Base-by-base conservation (phyloP, 2,329 filamentous ascomycete genomes). In the Neonectria neomacrospora region DNA sequence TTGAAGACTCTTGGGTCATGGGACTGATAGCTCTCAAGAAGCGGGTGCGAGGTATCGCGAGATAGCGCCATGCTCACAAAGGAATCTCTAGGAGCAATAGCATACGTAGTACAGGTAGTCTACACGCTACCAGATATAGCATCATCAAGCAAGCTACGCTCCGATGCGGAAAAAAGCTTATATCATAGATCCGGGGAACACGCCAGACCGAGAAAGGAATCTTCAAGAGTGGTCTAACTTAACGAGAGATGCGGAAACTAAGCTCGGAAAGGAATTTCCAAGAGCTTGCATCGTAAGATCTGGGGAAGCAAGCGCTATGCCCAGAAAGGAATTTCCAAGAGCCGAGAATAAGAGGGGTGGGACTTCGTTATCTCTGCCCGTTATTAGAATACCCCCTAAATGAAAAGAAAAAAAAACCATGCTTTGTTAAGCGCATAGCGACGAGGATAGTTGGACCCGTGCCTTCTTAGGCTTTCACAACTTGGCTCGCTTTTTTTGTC, bases 231-330 rank as follows among this genome's bases (percentile, higher is more conserved):
- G 32, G 12, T n/a, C n/a, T n/a, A n/a, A n/a, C 5, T 6, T 16
- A 34, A 14, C 12, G 32, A 14, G 12, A 34, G 12, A 34, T 34
- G 16, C 12, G 30, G 32, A 6, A 5, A 34, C 32, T 34, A 34
- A 34, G 16, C 32, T 34, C 44, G 12, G 22, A 47, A 28, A 28
- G 44, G 44, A 47, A 47, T 47, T 47, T 47, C n/a, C 44, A 47
- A 47, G 23, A 47, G 44, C 44, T 28, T 28, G 44, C 2, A n/a
- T 26, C 16, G 23, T 23, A n/a, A 47, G 44, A 47, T 30, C 44
- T n/a, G 44, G 44, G 44, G 44, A 7, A 44, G 26, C 1, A 30
- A 2, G 10, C 44, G 44, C 44, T 47, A 47, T 47, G 4, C 23
- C 11, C 23, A 28, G 23, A 47, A 18, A n/a, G 44, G 44, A 47